Base-by-base conservation (phyloP, 1,139 yeast genomes). In the Blastobotrys serpentis region DNA sequence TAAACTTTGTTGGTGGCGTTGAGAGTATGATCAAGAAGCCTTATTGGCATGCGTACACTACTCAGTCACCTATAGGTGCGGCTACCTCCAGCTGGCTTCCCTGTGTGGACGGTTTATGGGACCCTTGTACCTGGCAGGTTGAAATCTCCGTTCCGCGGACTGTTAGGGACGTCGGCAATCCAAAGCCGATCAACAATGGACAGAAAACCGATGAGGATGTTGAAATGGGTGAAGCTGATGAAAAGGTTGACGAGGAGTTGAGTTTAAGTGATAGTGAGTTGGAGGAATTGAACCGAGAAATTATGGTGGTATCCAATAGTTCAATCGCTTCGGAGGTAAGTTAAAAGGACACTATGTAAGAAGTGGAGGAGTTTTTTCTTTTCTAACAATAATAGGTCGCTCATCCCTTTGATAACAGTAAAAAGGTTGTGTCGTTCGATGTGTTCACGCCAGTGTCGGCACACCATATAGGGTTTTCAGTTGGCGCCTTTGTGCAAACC, bases 21-120 rank as follows among this genome's bases (percentile, higher is more conserved):
- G 57, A 70, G 63, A 45, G 66, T 34, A 58, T 56, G 23, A 46
- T 70, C 5, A 67, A 69, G 22, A 69, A 70, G 43, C 65, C 69
- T 11, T 66, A 70, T 38, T 89, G 97, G 95, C 95, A 86, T 61
- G 95, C 87, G 1, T 89, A 85, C 65, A 90, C 98, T 0, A 75
- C 80, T 1, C 90, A 92, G 61, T 75, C 87, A 2, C 90, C 88
- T 22, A 70, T 81, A 43, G 89, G 89, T 17, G 76, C 86, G 6
- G 81, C 95, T 11, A 86, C 98, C 0, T 86, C 96, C 1, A 84
- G 89, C 17, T 94, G 99, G 98, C 86, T 92, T 42, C 99, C 99
- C 0, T 94, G 98, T 63, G 76, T 92, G 3, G 98, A 94, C 58
- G 87, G 86, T 43, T 66, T 89, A 32, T 85, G 92, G 80, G 97